Base-by-base conservation (phyloP, 2,329 filamentous ascomycete species). In the Lasiodiplodia citricola region DNA sequence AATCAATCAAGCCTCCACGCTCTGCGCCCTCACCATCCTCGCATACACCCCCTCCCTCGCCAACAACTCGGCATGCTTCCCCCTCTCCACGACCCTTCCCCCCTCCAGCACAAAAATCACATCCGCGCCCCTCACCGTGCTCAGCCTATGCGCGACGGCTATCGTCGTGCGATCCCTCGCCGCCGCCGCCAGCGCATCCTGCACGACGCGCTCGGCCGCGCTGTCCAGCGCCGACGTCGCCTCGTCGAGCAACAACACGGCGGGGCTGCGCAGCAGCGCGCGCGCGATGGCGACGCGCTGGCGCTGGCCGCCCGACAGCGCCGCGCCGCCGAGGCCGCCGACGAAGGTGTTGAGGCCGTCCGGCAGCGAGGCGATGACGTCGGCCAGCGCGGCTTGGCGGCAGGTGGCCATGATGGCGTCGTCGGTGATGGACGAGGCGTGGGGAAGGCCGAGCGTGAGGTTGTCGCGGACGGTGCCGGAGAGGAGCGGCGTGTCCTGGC, bases 91-190 rank as follows among this genome's bases (percentile, higher is more conserved):
- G 54, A 98, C 88, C 70, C 88, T 87, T 8, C 95, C 96, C 74
- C 92, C 90, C 79, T 97, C 94, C 77, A 98, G 96, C n/a, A 98
- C 95, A 72, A 96, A 97, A 74, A 98, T 98, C 60, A 95, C 83
- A 77, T 98, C 95, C 0, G 95, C 95, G 78, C 96, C 94, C 78
- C 97, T 94, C 70, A 98, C 97, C 0, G 96, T 97, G 75, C 90
- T 93, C 6, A 99, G 83, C 28, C 96, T 87, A 80, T 99, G 95
- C 3, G 96, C 96, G 1, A 99, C 95, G 0, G 95, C 94, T 71
- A 99, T 96, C 0, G 95, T 98, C 87, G 94, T 97, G 64, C 94
- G 87, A 11, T 93, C 93, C 81, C 92, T 91, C 23, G 93, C 91
- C 1, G 94, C 94, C 71, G 90, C 89, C 79, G 97, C 92, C 18